Evolutionary conservation across 148 eudicot species (phyloP).

Genomic region (Fagopyrum esculentum): DNA sequence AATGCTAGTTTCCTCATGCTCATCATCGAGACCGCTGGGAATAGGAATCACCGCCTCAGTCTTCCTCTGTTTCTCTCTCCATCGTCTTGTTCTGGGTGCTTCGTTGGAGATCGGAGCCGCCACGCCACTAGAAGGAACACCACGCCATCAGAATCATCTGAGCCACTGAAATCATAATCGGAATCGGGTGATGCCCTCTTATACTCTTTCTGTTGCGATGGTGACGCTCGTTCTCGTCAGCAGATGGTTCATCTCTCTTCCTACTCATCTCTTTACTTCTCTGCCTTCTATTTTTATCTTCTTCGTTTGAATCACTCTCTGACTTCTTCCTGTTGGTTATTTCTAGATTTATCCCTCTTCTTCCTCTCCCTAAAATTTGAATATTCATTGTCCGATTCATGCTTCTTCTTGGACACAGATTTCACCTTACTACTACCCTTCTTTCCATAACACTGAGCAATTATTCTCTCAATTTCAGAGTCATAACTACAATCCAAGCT

Average conservation of each 20-base stretch:
- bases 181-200: slow-evolving; percentile 48
- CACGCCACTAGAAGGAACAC: too few species aligned
- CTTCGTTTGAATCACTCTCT: slow-evolving; percentile 40
- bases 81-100: too few species aligned
- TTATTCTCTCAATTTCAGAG: slow-evolving; percentile 79
- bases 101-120: too few species aligned
- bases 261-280: slow-evolving; percentile 25
- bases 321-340: slow-evolving; percentile 41
- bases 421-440: slow-evolving; percentile 40
- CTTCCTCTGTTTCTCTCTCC: too few species aligned
- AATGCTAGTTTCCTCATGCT: too few species aligned
- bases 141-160: slow-evolving; percentile 33
- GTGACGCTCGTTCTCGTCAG: slow-evolving; percentile 8
- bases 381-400: slow-evolving; percentile 36
- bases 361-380: slow-evolving; percentile 35
- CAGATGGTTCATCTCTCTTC: slow-evolving; percentile 16
- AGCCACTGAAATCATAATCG: slow-evolving; percentile 53
- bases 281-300: slow-evolving; percentile 32
- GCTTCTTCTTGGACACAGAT: slow-evolving; percentile 33
- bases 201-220: slow-evolving; percentile 21
- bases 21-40: too few species aligned
- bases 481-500: slow-evolving; percentile 79
- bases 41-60: too few species aligned
- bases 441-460: slow-evolving; percentile 55
- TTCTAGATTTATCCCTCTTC: slow-evolving; percentile 54